Conservation (phyloP, 2,329 filamentous ascomycete genomes). For the Sporothrix dimorphospora region DNA sequence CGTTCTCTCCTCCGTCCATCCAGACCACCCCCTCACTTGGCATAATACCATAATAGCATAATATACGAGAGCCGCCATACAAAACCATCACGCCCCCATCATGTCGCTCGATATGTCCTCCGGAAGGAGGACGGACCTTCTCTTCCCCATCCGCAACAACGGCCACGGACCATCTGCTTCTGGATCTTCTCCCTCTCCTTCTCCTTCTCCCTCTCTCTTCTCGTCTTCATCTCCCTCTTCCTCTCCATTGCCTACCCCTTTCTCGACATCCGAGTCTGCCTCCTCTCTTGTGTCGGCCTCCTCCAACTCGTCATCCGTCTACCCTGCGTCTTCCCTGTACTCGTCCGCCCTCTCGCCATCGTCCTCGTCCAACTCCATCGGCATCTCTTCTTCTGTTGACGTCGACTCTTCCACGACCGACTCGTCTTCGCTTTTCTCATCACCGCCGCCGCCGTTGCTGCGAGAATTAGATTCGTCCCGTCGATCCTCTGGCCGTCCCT, state of each 20-base stretch:
- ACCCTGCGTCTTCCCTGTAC: conserved; percentile 24
- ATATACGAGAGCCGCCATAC: conserved; percentile 12
- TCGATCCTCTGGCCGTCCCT: conserved; percentile 21
- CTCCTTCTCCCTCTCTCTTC: neutral
- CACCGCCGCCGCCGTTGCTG: conserved; percentile 1
- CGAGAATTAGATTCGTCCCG: conserved; percentile 2
- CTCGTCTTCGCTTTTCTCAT: neutral
- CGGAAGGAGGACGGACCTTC: conserved; percentile 25
- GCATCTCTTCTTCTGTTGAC: neutral
- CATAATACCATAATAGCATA: neutral
- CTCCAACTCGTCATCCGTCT: conserved; percentile 14
- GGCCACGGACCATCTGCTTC: conserved; percentile 6
- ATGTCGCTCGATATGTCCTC: conserved; percentile 31
- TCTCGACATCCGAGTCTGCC: conserved; percentile 12
- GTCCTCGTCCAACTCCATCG: conserved; percentile 15
- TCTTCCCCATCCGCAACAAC: conserved; percentile 18
- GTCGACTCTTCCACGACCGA: neutral
- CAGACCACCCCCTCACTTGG: conserved; percentile 19
- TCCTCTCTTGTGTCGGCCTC: conserved; percentile 22
- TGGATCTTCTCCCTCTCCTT: neutral
- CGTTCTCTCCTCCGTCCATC: conserved; percentile 5
- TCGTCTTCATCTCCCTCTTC: neutral
- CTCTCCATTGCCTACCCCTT: neutral
- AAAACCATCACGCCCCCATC: conserved; percentile 27
- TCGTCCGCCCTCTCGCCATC: conserved; percentile 5